These are phyloP conservation scores for Kuraishia borneana DNA, from an alignment of 805 yeast species.

Conservation along the genomic window DNA sequence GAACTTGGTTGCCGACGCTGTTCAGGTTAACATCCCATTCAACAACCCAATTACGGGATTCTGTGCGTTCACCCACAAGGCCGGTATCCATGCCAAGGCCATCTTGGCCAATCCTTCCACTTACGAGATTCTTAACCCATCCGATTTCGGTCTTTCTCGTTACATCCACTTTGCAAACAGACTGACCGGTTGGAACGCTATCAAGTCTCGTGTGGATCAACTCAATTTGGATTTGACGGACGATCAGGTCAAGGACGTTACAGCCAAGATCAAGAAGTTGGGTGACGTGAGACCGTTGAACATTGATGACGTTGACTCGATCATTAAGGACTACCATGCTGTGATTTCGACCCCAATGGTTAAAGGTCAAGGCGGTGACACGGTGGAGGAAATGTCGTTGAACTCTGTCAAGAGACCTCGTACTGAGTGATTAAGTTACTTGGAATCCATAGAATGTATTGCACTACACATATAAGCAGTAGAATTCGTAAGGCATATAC, in stretches of 20 bases:
- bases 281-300: constrained; percentile 93
- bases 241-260: constrained; percentile 91
- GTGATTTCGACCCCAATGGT: constrained; percentile 49
- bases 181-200: constrained; percentile 98
- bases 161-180: constrained; percentile 97
- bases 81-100: constrained; percentile 99
- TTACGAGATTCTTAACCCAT: constrained; percentile 91
- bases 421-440: constrained; percentile 9
- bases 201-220: constrained; percentile 96
- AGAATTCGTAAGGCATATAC: too few species aligned
- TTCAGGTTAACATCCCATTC: constrained; percentile 93
- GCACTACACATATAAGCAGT: too few species aligned
- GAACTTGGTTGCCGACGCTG: constrained; percentile 93
- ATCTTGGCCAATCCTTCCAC: constrained; percentile 97
- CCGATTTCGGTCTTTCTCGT: constrained; percentile 91
- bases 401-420: constrained; percentile 22
- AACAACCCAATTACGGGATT: constrained; percentile 98
- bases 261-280: constrained; percentile 81
- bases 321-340: constrained; percentile 87
- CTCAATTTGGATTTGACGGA: constrained; percentile 82
- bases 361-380: constrained; percentile 17
- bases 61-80: constrained; percentile 99
- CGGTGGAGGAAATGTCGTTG: constrained; percentile 18
- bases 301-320: constrained; percentile 95
- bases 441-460: neutral